These are phyloP conservation scores for Amborella trichopoda DNA, from an alignment of 164 flowering plant genomes.

Conservation along the genomic window DNA sequence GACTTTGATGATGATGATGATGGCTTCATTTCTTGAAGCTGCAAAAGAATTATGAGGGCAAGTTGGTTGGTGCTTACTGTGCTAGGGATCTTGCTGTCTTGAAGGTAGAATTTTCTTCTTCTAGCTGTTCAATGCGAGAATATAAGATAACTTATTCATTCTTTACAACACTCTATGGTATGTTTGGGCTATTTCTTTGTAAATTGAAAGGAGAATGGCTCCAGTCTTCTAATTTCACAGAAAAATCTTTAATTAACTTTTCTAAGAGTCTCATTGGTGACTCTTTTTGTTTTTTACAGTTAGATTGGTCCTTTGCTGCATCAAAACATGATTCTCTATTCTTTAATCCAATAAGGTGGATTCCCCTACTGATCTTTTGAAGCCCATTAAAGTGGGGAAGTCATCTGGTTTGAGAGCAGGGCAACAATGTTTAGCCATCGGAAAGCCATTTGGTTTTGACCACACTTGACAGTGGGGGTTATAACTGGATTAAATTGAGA, in stretches of 20 bases:
- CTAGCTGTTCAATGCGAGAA: no score
- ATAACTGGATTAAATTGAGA: constrained; percentile 90
- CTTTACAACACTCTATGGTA: no score
- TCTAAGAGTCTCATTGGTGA: no score
- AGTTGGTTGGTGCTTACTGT: constrained; percentile 85
- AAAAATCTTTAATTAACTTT: no score
- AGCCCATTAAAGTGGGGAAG: constrained; percentile 62
- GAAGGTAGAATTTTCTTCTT: constrained; percentile 34
- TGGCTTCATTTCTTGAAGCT: constrained; percentile 31
- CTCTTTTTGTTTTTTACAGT: no score
- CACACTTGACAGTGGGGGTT: constrained; percentile 95
- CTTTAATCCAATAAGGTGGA: constrained; percentile 43
- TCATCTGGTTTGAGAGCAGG: constrained; percentile 76
- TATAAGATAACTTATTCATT: no score
- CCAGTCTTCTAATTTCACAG: no score
- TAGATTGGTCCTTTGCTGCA: background rate
- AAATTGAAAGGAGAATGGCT: no score
- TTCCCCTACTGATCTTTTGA: constrained; percentile 63
- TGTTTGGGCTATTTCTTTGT: no score
- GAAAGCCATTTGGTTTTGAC: constrained; percentile 98
- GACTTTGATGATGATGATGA: no score
- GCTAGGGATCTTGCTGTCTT: constrained; percentile 90
- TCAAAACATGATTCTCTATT: background rate
- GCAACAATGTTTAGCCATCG: constrained; percentile 91
- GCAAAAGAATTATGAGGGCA: constrained; percentile 91